Percentiles rank a stretch among this genome's conserved stretches.
Evolutionary conservation across 2,329 filamentous ascomycete genomes (phyloP).

Genomic region (Orbilia quercus): DNA sequence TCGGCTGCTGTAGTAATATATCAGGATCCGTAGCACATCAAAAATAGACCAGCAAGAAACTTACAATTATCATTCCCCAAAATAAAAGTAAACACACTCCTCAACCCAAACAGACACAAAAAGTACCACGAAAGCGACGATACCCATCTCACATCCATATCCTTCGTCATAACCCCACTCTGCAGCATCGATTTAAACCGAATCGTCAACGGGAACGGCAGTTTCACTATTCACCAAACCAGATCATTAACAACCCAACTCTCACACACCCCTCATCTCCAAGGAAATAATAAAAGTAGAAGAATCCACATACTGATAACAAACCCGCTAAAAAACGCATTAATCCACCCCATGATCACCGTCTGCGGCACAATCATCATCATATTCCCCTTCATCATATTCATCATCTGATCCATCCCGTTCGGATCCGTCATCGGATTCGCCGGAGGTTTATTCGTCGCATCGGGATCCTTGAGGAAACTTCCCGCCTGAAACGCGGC

Average conservation of each 20-base stretch:
- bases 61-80: slow-evolving; percentile 94
- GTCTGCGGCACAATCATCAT: slow-evolving; percentile 99
- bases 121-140: slow-evolving; percentile 99
- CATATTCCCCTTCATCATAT: slow-evolving; percentile 99
- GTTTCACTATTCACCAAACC: slow-evolving; percentile 74
- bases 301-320: slow-evolving; percentile 79
- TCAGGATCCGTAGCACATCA: too few species aligned
- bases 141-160: slow-evolving; percentile 98
- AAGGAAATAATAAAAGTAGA: slow-evolving; percentile 1
- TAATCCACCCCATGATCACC: slow-evolving; percentile 99
- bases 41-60: slow-evolving; percentile 63
- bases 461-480: slow-evolving; percentile 89
- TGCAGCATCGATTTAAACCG: slow-evolving; percentile 99
- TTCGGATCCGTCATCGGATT: slow-evolving; percentile 96
- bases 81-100: slow-evolving; percentile 97
- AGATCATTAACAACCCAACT: slow-evolving; percentile 15
- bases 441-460: slow-evolving; percentile 83
- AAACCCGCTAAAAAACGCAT: slow-evolving; percentile 97
- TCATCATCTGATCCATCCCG: slow-evolving; percentile 99
- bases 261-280: neutral
- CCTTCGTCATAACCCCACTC: slow-evolving; percentile 92
- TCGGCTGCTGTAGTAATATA: slow-evolving; percentile 82
- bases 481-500: slow-evolving; percentile 84
- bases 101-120: slow-evolving; percentile 92
- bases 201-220: slow-evolving; percentile 96